Evolutionary conservation across 2,329 filamentous ascomycete species (phyloP), one percentile per base, ranked within the genome.

Genomic region (Diaporthe vaccinii): DNA sequence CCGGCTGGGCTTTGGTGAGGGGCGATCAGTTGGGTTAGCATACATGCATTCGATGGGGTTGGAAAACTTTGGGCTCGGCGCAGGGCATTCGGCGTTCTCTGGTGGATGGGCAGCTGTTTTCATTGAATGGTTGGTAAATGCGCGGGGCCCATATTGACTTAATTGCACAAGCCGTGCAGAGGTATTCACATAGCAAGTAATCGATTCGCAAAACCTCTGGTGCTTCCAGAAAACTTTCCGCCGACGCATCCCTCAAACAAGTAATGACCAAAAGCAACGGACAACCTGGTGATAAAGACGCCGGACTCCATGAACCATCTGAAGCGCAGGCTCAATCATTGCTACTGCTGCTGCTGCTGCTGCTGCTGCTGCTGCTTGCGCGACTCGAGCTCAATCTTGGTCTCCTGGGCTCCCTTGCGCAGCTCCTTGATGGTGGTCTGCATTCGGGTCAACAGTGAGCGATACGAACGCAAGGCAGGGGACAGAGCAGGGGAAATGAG

Each of bases 351-450:
- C 79, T 77, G 79, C 79, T 75, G 71, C 71, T 72, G n/a, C n/a
- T 67, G 62, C 20, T 67, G 61, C 25, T 65, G 78, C 79, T 77
- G 79, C 79, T 75, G 71, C 71, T 72, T 76, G 12, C 80, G 80
- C 4, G 80, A 77, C 5, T 83, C 83, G 20, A 82, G 79, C 70
- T 86, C 82, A 31, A 87, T 84, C 75, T 89, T 85, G 22, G 85
- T 84, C 72, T 86, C 86, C 77, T 90, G 89, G 15, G 87, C 88
- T 76, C 91, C 89, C 77, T 88, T 88, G 41, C 90, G 86, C 72
- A 92, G 83, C 79, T 91, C 90, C 80, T 91, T 90, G 74, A 92
- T 87, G 53, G 91, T 89, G 80, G 87, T 87, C 91, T 92, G 61
- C 25, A 22, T 9, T 41, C 59, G 34, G 31, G 55, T 55, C 25